Evolutionary conservation across 768 basidiomycete genomes (phyloP).

Genomic region (Guyanaporus albipodus): DNA sequence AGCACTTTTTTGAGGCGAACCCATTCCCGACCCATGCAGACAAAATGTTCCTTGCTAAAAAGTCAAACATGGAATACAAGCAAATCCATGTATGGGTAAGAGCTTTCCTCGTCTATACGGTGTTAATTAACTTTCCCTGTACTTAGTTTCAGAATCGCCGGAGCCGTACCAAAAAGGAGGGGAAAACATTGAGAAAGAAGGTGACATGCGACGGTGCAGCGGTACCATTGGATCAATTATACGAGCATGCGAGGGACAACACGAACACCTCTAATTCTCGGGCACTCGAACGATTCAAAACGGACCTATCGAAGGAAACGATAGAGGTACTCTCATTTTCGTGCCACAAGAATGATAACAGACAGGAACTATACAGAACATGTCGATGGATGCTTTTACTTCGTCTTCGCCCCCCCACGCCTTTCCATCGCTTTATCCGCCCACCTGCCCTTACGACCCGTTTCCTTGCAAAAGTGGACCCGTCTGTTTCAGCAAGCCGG

Average conservation of each 20-base stretch:
- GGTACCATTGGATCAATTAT: background rate
- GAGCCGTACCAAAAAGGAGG: constrained; percentile 7
- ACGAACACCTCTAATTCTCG: background rate
- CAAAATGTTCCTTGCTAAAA: constrained; percentile 10
- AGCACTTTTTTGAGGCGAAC: constrained; percentile 13
- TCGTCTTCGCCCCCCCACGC: constrained; percentile 11
- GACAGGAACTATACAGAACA: background rate
- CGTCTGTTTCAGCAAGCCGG: background rate
- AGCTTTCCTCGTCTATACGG: accelerated
- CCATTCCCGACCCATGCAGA: constrained; percentile 11
- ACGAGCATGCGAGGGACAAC: background rate
- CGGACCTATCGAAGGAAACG: background rate
- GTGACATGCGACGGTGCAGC: background rate
- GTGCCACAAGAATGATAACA: accelerated
- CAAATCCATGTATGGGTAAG: constrained; percentile 21
- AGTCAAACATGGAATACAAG: constrained; percentile 8
- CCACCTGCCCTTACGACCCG: constrained; percentile 13
- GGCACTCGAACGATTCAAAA: background rate
- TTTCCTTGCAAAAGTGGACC: constrained; percentile 14
- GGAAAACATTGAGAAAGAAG: background rate
- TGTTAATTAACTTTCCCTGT: background rate
- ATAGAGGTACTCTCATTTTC: background rate
- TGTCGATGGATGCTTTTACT: background rate
- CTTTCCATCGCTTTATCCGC: constrained; percentile 16
- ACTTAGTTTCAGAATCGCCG: constrained; percentile 15